Percentiles rank a stretch among this genome's conserved stretches.
phyloP scores from a whole-genome alignment of 225 moss, liverwort and hornwort genomes.

The Polytrichum commune region DNA sequence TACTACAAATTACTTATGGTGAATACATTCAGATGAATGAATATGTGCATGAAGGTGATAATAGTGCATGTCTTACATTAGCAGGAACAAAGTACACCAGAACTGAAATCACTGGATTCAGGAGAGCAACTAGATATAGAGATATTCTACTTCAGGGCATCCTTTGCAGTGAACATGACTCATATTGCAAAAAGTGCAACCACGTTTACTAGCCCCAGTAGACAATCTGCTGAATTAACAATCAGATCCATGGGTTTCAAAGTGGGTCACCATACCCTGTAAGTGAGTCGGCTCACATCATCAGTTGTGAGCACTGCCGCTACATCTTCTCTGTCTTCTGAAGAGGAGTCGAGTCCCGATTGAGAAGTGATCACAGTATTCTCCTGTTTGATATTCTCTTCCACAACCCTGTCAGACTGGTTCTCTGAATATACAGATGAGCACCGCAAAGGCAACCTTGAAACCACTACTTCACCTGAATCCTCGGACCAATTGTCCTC shows the following conservation, averaged over 20 bases:
- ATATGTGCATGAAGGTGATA: too few species aligned
- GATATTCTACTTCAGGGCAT: too few species aligned
- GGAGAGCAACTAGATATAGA: too few species aligned
- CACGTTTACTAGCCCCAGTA: too few species aligned
- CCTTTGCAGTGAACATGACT: too few species aligned
- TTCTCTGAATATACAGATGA: slow-evolving; percentile 45
- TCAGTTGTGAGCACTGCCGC: slow-evolving; percentile 21
- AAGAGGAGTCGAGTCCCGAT: slow-evolving; percentile 23
- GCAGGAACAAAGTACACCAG: too few species aligned
- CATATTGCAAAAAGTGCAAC: too few species aligned
- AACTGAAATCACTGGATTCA: too few species aligned
- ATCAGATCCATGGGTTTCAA: background rate
- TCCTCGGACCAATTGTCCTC: slow-evolving; percentile 71
- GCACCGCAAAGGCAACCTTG: slow-evolving; percentile 40
- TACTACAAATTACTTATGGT: too few species aligned
- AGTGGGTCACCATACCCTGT: slow-evolving; percentile 21
- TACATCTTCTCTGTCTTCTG: slow-evolving; percentile 9
- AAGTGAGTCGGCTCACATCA: slow-evolving; percentile 26
- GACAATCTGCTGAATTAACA: background rate
- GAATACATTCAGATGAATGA: too few species aligned
- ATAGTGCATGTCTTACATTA: too few species aligned
- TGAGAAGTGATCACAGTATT: slow-evolving; percentile 24
- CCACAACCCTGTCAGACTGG: slow-evolving; percentile 24
- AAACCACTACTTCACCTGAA: slow-evolving; percentile 43
- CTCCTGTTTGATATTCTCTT: slow-evolving; percentile 27